Conservation (phyloP, 2,329 filamentous ascomycete genomes). For the Neofusicoccum sp. region DNA sequence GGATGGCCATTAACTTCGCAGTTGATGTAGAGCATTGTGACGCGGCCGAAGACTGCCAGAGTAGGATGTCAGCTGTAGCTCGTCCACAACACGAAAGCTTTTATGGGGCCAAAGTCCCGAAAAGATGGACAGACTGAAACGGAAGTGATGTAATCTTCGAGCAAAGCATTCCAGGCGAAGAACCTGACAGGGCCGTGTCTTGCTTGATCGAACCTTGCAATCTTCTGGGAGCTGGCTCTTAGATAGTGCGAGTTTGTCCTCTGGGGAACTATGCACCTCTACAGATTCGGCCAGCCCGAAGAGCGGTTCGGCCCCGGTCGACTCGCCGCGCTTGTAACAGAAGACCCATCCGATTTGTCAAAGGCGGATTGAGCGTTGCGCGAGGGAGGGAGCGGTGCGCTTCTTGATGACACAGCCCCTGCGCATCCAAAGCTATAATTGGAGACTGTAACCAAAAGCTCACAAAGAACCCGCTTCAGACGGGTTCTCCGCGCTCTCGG, state of each 20-base stretch:
- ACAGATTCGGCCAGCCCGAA: constrained; percentile 12
- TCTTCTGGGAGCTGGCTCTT: background rate
- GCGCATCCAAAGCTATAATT: constrained; percentile 10
- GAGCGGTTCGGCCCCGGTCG: background rate
- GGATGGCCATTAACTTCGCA: constrained; percentile 91
- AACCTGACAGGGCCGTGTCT: constrained; percentile 7
- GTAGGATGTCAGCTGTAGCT: background rate
- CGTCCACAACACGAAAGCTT: constrained; percentile 20
- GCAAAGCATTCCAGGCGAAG: constrained; percentile 9
- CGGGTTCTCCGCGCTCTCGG: background rate
- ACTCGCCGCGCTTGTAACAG: constrained; percentile 1
- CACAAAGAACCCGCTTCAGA: constrained; percentile 6
- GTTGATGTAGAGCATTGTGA: constrained; percentile 94
- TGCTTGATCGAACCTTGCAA: constrained; percentile 10
- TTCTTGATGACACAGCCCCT: constrained; percentile 15
- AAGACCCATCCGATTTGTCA: constrained; percentile 12
- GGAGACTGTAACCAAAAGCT: constrained; percentile 1
- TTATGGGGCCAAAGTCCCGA: constrained; percentile 3
- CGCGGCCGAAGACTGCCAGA: constrained; percentile 77
- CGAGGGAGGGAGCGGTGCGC: constrained; percentile 8
- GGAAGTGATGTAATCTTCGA: constrained; percentile 9
- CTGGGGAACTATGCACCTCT: constrained; percentile 10
- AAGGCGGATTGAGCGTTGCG: constrained; percentile 11
- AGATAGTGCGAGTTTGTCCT: constrained; percentile 12
- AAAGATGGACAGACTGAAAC: constrained; percentile 13